Evolutionary conservation across 1,139 yeast species (phyloP), one percentile per base, ranked within the genome.

Genomic region (Yamadazyma oceani): DNA sequence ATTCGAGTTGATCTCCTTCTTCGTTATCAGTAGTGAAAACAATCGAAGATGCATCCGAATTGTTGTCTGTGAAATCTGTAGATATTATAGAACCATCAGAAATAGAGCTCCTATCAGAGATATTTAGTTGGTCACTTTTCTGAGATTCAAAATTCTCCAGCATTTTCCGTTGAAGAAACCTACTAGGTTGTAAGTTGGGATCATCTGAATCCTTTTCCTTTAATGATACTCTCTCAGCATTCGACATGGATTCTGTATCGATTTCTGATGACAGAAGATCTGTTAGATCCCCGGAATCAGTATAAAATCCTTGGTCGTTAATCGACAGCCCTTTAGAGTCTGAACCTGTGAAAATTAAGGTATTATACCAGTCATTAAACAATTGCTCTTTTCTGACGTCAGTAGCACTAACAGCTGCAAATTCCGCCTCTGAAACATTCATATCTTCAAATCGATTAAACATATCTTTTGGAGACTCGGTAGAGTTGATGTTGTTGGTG

Each of bases 251-350:
- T 27, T 27, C 30, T 15, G 4, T 12, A 19, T 23, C 42, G 2
- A 31, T 19, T 13, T 40, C 44, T 2, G 45, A 35, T 4, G 39
- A 34, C 24, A 38, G 35, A n/a, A 35, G 35, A 32, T 35, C 44
- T 4, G 41, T 19, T 7, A 26, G 31, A 27, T 38, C 37, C 26
- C 40, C 49, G 14, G 49, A 31, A 25, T 41, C 46, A 8, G 44
- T 36, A 39, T 71, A 71, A 34, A 71, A 69, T 1, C 75, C 76
- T 48, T 71, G 75, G 5, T 69, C 74, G 42, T 68, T 61, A 0
- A 70, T 66, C 26, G 37, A 44, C 10, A 51, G 33, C 6, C 45
- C 48, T 36, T 37, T 49, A 22, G 48, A 45, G 40, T 62, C 70
- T 1, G 58, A 48, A 5, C 59, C 65, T 0, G 67, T 58, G 39